These are phyloP conservation scores for Xerocomellus dryophilus DNA, from an alignment of 768 basidiomycete genomes.

Conservation along the genomic window DNA sequence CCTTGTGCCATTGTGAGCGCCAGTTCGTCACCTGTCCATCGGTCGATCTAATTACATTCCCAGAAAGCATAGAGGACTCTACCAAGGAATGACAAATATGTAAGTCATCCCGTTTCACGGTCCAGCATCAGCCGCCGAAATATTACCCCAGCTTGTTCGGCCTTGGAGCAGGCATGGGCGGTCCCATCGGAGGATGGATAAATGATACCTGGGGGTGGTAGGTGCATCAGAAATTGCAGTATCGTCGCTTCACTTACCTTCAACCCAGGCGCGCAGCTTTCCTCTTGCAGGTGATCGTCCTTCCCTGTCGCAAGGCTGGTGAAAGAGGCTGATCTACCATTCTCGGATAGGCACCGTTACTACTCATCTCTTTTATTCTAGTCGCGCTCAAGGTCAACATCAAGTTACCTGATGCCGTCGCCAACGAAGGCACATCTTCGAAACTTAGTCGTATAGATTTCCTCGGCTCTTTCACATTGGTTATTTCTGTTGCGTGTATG, in stretches of 20 bases:
- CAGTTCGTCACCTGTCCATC: background rate
- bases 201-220: slow-evolving; percentile 86
- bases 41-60: background rate
- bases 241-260: slow-evolving; percentile 7
- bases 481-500: slow-evolving; percentile 62
- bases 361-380: slow-evolving; percentile 66
- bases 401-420: slow-evolving; percentile 61
- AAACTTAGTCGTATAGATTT: slow-evolving; percentile 82
- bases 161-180: slow-evolving; percentile 76
- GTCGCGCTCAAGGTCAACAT: slow-evolving; percentile 80
- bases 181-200: slow-evolving; percentile 80
- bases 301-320: background rate
- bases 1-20: slow-evolving; percentile 77
- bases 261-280: slow-evolving; percentile 76
- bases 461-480: slow-evolving; percentile 78
- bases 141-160: slow-evolving; percentile 64
- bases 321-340: slow-evolving; percentile 12
- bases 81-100: slow-evolving; percentile 91
- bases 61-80: slow-evolving; percentile 83
- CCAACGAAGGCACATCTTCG: slow-evolving; percentile 53
- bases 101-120: slow-evolving; percentile 34
- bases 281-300: slow-evolving; percentile 65
- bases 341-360: slow-evolving; percentile 62
- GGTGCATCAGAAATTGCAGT: slow-evolving; percentile 23
- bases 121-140: slow-evolving; percentile 9